Percentiles rank a stretch among this genome's conserved stretches.
Evolutionary conservation across 2,329 filamentous ascomycete species (phyloP).

Genomic region (Dactylellina drechsleri): DNA sequence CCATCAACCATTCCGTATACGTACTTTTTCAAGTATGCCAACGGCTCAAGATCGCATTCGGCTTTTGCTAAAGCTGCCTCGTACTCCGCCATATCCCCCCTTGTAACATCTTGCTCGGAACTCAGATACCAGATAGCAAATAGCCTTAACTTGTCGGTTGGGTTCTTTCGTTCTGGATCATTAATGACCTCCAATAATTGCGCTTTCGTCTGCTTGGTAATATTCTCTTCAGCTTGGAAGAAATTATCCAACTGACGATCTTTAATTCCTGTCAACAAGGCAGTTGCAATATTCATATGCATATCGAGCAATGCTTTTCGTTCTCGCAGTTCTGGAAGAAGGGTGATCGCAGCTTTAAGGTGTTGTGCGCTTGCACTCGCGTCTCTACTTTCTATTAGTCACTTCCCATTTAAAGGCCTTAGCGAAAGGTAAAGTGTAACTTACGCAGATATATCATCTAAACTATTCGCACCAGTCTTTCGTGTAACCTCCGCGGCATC

Average conservation of each 20-base stretch:
- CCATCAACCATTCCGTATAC: conserved; percentile 57
- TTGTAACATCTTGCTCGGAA: conserved; percentile 85
- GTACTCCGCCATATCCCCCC: conserved; percentile 84
- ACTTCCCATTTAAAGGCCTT: conserved; percentile 16
- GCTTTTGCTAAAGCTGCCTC: conserved; percentile 81
- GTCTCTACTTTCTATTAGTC: conserved; percentile 68
- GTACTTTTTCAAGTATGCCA: conserved; percentile 87
- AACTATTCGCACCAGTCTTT: conserved; percentile 89
- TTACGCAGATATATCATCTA: conserved; percentile 78
- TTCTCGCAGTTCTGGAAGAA: conserved; percentile 89
- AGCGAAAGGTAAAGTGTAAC: not conserved
- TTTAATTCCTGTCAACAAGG: conserved; percentile 83
- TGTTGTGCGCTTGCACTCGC: conserved; percentile 90
- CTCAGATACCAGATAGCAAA: conserved; percentile 94
- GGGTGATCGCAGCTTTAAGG: conserved; percentile 91
- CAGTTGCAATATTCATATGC: conserved; percentile 98
- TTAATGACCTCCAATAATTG: conserved; percentile 89
- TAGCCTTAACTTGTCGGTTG: conserved; percentile 87
- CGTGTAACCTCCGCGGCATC: conserved; percentile 93
- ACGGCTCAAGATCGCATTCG: conserved; percentile 78
- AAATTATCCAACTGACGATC: conserved; percentile 94
- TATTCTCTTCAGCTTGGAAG: conserved; percentile 92
- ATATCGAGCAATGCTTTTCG: conserved; percentile 93
- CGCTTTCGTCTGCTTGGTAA: conserved; percentile 87
- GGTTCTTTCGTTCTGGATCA: conserved; percentile 80